These are phyloP conservation scores for Ustilago esculenta DNA, from an alignment of 1,284 basidiomycete genomes.

Conservation along the genomic window DNA sequence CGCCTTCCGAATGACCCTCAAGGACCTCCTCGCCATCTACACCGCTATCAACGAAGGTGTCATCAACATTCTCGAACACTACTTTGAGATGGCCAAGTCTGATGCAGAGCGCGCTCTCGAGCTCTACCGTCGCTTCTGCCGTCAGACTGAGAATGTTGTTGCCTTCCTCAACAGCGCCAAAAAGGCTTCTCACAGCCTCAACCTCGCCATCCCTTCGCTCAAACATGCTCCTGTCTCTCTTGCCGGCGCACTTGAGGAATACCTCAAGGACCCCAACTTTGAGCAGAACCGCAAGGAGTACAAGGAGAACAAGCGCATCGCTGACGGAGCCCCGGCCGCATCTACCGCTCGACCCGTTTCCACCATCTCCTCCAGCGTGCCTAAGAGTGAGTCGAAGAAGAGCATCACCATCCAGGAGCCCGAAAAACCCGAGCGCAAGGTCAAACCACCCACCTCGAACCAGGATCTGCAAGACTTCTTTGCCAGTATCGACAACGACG, in stretches of 20 bases:
- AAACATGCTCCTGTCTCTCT: conserved; percentile 95
- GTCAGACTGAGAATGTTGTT: conserved; percentile 91
- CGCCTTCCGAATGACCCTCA: conserved; percentile 93
- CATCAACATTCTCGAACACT: conserved; percentile 92
- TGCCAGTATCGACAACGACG: conserved; percentile 84
- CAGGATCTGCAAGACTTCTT: conserved; percentile 85
- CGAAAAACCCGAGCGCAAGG: conserved; percentile 42
- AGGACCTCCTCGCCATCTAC: conserved; percentile 93
- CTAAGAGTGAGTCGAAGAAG: conserved; percentile 49
- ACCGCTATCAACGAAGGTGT: conserved; percentile 98
- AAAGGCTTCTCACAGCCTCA: conserved; percentile 89
- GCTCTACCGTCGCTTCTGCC: conserved; percentile 94
- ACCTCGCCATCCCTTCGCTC: conserved; percentile 91
- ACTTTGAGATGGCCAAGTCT: conserved; percentile 96
- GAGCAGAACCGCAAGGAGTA: conserved; percentile 92
- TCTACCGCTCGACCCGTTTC: conserved; percentile 14
- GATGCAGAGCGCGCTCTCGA: conserved; percentile 86
- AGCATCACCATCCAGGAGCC: conserved; percentile 53
- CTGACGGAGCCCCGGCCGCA: conserved; percentile 71
- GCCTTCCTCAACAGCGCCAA: conserved; percentile 92
- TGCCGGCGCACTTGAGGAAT: conserved; percentile 92
- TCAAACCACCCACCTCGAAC: conserved; percentile 53
- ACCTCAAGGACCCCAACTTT: conserved; percentile 93
- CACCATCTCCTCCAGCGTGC: conserved; percentile 16
- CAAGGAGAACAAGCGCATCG: conserved; percentile 81